These are phyloP conservation scores for Linnemannia hyalina DNA, from an alignment of 192 early-diverging fungal genomes.

Conservation along the genomic window DNA sequence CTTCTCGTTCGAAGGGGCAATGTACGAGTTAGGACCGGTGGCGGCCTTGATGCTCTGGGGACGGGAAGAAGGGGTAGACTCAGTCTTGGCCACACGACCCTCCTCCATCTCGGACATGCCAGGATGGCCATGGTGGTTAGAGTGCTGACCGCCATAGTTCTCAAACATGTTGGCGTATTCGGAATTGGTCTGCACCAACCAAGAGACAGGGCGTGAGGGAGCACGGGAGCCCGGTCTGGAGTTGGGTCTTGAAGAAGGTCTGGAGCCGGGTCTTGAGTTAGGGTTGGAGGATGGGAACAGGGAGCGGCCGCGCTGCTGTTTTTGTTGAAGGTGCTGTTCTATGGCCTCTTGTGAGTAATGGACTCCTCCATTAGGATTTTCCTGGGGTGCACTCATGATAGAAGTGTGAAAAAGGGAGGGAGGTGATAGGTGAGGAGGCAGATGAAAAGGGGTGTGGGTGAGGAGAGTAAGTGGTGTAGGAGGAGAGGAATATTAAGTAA, in stretches of 20 bases:
- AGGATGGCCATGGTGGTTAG: constrained; percentile 10
- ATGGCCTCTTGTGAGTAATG: constrained; percentile 5
- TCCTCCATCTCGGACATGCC: constrained; percentile 22
- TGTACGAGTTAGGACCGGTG: neutral
- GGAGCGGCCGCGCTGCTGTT: constrained; percentile 25
- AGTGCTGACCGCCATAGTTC: constrained; percentile 40
- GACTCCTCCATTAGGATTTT: neutral
- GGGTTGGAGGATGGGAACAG: neutral
- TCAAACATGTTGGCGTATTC: constrained; percentile 55
- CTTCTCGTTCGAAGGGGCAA: constrained; percentile 39
- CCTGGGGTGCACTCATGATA: constrained; percentile 8
- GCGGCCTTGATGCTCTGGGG: constrained; percentile 13
- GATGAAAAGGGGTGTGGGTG: neutral
- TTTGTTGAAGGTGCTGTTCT: neutral
- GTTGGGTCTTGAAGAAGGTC: constrained; percentile 22
- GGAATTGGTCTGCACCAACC: constrained; percentile 42
- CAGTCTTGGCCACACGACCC: neutral
- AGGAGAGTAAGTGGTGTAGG: neutral
- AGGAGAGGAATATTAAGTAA: neutral
- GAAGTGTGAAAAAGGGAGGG: neutral
- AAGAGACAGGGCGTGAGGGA: constrained; percentile 41
- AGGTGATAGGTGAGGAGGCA: neutral
- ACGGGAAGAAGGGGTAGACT: neutral
- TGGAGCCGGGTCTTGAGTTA: constrained; percentile 22
- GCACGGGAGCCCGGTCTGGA: constrained; percentile 34